Conservation (phyloP, 2,329 filamentous ascomycete genomes). For the Aspergillus ruber region DNA sequence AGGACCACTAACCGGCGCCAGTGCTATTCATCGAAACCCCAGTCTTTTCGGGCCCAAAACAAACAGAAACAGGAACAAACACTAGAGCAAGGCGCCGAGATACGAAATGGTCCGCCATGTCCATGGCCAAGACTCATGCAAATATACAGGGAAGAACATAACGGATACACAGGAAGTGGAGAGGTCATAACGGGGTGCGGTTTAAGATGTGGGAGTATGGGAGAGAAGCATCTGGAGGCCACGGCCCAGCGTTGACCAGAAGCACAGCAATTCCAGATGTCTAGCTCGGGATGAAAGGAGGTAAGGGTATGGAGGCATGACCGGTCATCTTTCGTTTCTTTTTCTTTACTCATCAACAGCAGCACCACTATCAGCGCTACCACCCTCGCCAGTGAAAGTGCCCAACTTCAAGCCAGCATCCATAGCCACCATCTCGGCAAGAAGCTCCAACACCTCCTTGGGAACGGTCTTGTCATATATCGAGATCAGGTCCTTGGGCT, state of each 20-base stretch:
- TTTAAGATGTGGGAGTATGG: conserved; percentile 7
- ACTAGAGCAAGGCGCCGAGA: conserved; percentile 23
- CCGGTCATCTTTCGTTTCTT: not conserved
- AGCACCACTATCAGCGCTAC: conserved; percentile 27
- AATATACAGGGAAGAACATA: conserved; percentile 21
- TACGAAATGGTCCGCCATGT: conserved; percentile 22
- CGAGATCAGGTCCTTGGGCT: conserved; percentile 81
- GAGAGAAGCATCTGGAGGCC: conserved; percentile 4
- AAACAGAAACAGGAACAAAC: conserved; percentile 6
- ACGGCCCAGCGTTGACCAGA: conserved; percentile 18
- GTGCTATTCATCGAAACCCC: conserved; percentile 4
- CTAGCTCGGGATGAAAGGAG: not conserved
- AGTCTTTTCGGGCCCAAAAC: conserved; percentile 2
- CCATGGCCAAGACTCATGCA: conserved; percentile 27
- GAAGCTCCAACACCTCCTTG: conserved; percentile 92
- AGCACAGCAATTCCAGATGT: conserved; percentile 8
- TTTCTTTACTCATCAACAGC: conserved; percentile 14
- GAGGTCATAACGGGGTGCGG: conserved; percentile 8
- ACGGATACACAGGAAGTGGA: conserved; percentile 17
- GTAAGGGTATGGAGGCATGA: conserved; percentile 7
- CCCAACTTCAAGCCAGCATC: conserved; percentile 67
- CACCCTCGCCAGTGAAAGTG: conserved; percentile 31
- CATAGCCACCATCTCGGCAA: conserved; percentile 96
- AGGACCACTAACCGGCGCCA: conserved; percentile 1
- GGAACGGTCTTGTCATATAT: conserved; percentile 99